Percentiles rank a stretch among this genome's conserved stretches.
Conservation (phyloP, 169 alveolate genomes). For the Theileria parva region DNA sequence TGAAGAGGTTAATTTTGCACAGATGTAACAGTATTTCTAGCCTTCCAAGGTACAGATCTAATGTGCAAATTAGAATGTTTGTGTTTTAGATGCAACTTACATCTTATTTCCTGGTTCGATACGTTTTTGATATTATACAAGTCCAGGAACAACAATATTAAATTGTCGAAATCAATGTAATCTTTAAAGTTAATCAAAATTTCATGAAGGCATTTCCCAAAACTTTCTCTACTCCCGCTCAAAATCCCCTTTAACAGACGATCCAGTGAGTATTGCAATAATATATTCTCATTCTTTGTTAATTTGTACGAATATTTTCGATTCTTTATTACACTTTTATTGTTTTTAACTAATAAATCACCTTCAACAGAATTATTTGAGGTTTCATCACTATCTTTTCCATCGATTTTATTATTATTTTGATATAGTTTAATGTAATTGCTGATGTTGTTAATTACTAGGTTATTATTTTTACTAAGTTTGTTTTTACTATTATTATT, state of each 20-base stretch:
- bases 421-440: too few relatives aligned
- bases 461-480: not conserved
- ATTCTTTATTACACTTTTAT: not conserved
- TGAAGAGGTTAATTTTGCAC: conserved; percentile 6
- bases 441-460: not conserved
- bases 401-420: too few relatives aligned
- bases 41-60: conserved; percentile 48
- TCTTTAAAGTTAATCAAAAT: not conserved
- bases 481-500: not conserved
- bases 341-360: not conserved
- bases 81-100: conserved; percentile 12
- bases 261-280: conserved; percentile 58
- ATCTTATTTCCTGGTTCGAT: conserved; percentile 23
- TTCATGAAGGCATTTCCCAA: conserved; percentile 7
- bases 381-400: not conserved
- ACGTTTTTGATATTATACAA: not conserved
- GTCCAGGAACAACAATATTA: not conserved
- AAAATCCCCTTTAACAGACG: conserved; percentile 44
- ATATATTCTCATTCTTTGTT: conserved; percentile 17
- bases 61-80: not conserved
- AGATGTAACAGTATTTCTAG: not conserved
- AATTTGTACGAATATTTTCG: conserved; percentile 41
- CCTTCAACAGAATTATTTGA: not conserved
- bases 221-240: conserved; percentile 33
- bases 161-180: not conserved